phyloP scores from a whole-genome alignment of 306 rosid species.

The Nissolia schottii region DNA sequence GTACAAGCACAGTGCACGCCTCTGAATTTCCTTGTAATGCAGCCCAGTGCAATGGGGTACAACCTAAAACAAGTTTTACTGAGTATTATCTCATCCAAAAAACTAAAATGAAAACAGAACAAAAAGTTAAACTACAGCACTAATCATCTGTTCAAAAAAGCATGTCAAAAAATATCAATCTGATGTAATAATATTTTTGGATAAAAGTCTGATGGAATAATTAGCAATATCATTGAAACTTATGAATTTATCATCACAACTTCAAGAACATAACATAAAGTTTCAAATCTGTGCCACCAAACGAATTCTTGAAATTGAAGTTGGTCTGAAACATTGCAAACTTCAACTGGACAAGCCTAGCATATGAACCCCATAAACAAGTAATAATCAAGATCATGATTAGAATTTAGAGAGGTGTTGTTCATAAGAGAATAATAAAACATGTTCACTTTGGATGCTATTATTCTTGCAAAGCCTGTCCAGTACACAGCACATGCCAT shows the following conservation, averaged over 20 bases:
- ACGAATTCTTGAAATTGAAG: background rate
- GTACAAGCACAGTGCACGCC: constrained; percentile 87
- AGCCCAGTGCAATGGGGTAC: constrained; percentile 99
- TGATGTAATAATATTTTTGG: too few relatives aligned
- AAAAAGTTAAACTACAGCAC: background rate
- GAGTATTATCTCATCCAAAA: constrained; percentile 11
- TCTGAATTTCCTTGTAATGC: constrained; percentile 69
- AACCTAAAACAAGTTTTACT: constrained; percentile 51
- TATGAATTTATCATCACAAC: constrained; percentile 5
- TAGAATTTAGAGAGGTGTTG: background rate
- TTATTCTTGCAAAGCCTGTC: constrained; percentile 12
- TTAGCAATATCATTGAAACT: background rate
- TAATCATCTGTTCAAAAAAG: background rate
- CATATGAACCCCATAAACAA: constrained; percentile 12
- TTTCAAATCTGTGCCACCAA: background rate
- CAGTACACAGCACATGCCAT: background rate
- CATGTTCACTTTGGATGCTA: background rate
- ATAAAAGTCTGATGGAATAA: background rate
- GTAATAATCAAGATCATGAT: constrained; percentile 1
- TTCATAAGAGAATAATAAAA: background rate
- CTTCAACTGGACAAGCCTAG: constrained; percentile 14
- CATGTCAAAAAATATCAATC: background rate
- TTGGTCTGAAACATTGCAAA: constrained; percentile 3
- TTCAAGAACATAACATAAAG: background rate
- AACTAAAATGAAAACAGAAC: constrained; percentile 19